A percentile compares a stretch with the other conserved stretches of the same genome.
Evolutionary conservation across 768 basidiomycete species (phyloP).

Genomic region (Dacryopinax primogenitus): DNA sequence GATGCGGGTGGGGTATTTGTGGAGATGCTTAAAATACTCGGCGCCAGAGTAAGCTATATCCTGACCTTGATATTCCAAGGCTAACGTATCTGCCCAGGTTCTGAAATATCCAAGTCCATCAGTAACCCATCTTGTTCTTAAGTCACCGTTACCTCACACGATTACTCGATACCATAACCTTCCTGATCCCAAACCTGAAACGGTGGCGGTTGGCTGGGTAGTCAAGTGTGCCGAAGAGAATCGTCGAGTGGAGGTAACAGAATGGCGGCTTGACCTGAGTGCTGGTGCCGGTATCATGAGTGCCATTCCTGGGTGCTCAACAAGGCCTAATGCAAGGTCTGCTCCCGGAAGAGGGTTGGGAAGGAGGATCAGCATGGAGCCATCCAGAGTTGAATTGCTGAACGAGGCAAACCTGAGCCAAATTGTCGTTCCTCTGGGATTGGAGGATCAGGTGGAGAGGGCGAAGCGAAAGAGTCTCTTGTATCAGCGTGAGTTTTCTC

Average conservation of each 20-base stretch:
- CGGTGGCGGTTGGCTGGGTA: conserved; percentile 82
- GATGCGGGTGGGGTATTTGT: conserved; percentile 70
- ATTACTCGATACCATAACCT: conserved; percentile 60
- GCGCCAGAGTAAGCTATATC: conserved; percentile 52
- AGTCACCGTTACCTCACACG: conserved; percentile 67
- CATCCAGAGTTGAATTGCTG: background rate
- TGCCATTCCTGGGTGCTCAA: conserved; percentile 1
- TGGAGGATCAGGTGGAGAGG: background rate
- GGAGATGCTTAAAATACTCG: conserved; percentile 67
- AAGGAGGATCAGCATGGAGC: conserved; percentile 6
- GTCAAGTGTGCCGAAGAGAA: conserved; percentile 70
- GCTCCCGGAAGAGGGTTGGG: background rate
- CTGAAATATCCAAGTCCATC: conserved; percentile 52
- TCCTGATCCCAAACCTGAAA: conserved; percentile 52
- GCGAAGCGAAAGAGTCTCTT: background rate
- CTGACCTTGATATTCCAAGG: background rate
- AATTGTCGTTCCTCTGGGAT: background rate
- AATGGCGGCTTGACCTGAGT: conserved; percentile 11
- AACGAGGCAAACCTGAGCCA: background rate
- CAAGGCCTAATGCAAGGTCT: background rate
- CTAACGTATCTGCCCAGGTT: conserved; percentile 31
- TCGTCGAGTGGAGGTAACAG: conserved; percentile 46
- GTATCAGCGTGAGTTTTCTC: background rate
- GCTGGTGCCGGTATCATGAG: background rate
- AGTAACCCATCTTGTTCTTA: conserved; percentile 76